Evolutionary conservation across 2,329 filamentous ascomycete species (phyloP), one percentile per base, ranked within the genome.

Genomic region (Nigrospora osmanthi): DNA sequence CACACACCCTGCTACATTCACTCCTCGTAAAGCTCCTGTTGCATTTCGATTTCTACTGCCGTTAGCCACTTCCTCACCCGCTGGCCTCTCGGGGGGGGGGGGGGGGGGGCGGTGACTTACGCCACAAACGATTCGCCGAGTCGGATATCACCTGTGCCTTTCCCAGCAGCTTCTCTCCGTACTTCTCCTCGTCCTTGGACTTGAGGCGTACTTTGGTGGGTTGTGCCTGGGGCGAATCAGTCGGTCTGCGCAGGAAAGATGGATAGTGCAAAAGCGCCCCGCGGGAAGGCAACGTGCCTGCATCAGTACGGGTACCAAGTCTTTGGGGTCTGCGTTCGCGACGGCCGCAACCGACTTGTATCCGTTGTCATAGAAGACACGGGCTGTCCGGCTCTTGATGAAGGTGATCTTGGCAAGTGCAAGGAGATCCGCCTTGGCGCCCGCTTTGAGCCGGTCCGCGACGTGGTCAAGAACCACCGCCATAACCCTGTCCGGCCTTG

Each of bases 361-460:
- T 2, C 86, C 86, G 58, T 85, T 88, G 46, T 89, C 86, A 72
- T 85, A 86, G 49, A 90, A 84, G 6, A 88, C 70, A 13, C 77
- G 65, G 15, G 86, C 86, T 13, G 85, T 89, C 44, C 83, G 78
- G 56, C 84, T 87, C 61, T 90, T 89, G 53, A 90, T 76, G 56
- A 83, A 89, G 0, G 83, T 80, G 35, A 89, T 80, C 59, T 83
- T 80, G 2, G 85, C 77, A 57, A 89, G 71, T 4, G 81, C 81
- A 11, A 90, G 65, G 14, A 89, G 69, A 55, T 89, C 86, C 0
- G 81, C 75, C 47, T 77, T 78, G 1, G 85, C 86, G 1, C 85
- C 85, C 11, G 85, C 84, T 60, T 81, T 80, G 7, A 90, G 69
- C 17, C 86, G 73, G 61, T 89, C 85, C 1, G 81, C 80, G 65